A percentile compares a stretch with the other conserved stretches of the same genome.
Evolutionary conservation across 768 basidiomycete species (phyloP).

Genomic region (Mycena sanguinolenta): DNA sequence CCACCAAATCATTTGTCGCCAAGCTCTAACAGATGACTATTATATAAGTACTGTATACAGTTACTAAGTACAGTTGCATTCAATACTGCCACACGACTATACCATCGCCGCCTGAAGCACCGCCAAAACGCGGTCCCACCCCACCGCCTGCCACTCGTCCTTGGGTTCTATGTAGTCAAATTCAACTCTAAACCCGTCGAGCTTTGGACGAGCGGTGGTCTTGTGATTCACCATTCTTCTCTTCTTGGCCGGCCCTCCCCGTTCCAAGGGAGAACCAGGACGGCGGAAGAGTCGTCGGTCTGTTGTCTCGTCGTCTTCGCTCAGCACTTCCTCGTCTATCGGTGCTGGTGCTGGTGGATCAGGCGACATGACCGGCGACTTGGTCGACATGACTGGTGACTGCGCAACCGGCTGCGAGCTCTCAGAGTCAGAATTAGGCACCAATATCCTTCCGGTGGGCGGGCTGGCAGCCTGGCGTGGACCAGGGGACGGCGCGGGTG

Average conservation of each 20-base stretch:
- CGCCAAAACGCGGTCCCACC: slow-evolving; percentile 12
- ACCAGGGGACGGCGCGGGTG: slow-evolving; percentile 35
- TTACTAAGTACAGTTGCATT: no score
- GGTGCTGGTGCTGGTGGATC: no score
- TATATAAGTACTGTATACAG: no score
- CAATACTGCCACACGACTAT: no score
- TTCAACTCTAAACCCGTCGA: background rate
- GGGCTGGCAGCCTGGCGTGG: slow-evolving; percentile 64
- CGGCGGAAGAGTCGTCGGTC: slow-evolving; percentile 15
- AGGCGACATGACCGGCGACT: no score
- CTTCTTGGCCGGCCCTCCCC: slow-evolving; percentile 15
- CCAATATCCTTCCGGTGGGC: slow-evolving; percentile 58
- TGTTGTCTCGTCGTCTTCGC: slow-evolving; percentile 32
- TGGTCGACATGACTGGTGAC: background rate
- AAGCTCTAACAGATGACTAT: no score
- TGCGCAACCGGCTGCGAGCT: slow-evolving; percentile 39
- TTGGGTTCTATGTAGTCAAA: slow-evolving; percentile 1
- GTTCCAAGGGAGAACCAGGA: slow-evolving; percentile 2
- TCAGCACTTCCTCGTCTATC: slow-evolving; percentile 19
- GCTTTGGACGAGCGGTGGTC: background rate
- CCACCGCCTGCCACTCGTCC: background rate
- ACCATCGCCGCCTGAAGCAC: background rate
- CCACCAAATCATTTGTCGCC: background rate
- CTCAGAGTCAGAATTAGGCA: slow-evolving; percentile 68
- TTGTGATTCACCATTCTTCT: background rate